These are phyloP conservation scores for Leccinum pellstonianum DNA, from an alignment of 768 basidiomycete species.

Conservation along the genomic window DNA sequence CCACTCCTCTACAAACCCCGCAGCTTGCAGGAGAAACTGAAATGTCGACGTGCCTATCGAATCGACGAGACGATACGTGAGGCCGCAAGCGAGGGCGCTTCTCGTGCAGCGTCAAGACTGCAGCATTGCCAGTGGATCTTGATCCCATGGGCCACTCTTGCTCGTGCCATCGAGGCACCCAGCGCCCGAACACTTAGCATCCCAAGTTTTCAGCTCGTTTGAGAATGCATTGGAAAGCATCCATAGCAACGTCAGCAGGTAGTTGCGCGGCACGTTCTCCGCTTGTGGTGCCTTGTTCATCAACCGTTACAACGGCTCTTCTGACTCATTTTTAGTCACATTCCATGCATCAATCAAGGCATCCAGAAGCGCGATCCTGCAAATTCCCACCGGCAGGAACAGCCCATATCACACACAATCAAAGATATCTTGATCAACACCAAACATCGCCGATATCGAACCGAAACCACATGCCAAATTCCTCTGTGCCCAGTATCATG, in stretches of 20 bases:
- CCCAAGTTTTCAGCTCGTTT: constrained; percentile 17
- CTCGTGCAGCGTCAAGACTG: not conserved
- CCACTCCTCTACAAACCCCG: not conserved
- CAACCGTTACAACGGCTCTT: constrained; percentile 45
- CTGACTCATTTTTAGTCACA: constrained; percentile 29
- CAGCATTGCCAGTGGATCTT: constrained; percentile 14
- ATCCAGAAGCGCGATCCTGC: constrained; percentile 75
- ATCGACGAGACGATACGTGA: not conserved
- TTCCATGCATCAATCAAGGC: constrained; percentile 52
- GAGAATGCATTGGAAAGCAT: constrained; percentile 69
- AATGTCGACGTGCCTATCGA: not conserved
- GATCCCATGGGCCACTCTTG: constrained; percentile 16
- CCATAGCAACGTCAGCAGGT: constrained; percentile 62
- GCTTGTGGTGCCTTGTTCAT: constrained; percentile 43
- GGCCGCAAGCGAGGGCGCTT: constrained; percentile 15
- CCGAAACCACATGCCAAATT: no score
- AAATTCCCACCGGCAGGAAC: constrained; percentile 78
- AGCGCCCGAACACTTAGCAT: not conserved
- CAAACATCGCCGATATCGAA: no score
- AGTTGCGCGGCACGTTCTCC: constrained; percentile 45
- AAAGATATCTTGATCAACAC: no score
- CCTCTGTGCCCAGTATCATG: no score
- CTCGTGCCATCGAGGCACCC: constrained; percentile 11
- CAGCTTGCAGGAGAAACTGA: not conserved
- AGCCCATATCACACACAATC: constrained; percentile 27